Conservation (phyloP, 306 rosid species). For the Prinsepia uniflora region DNA sequence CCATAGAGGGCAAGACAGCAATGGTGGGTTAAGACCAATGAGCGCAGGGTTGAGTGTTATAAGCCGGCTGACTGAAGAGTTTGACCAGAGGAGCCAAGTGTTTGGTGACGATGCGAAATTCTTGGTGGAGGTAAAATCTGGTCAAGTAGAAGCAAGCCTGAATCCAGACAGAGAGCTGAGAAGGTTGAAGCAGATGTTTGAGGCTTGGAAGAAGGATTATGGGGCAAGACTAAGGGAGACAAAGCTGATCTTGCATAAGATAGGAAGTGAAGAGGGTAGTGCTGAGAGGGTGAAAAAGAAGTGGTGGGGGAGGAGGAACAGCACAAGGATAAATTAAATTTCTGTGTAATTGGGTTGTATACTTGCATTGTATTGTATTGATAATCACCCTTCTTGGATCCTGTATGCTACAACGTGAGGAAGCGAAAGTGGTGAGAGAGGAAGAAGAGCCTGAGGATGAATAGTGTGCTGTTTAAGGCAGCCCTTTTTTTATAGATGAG, state of each 20-base stretch:
- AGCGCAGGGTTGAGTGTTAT: constrained; percentile 94
- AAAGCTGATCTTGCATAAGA: constrained; percentile 71
- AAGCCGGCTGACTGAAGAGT: constrained; percentile 91
- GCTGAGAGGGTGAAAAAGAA: constrained; percentile 68
- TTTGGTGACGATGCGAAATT: constrained; percentile 98
- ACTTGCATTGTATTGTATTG: not conserved
- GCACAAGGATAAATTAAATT: constrained; percentile 67
- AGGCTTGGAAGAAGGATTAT: constrained; percentile 96
- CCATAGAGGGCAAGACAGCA: constrained; percentile 69
- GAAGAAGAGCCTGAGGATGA: not conserved
- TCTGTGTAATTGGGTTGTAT: not conserved
- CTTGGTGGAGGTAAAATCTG: constrained; percentile 98
- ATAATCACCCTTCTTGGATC: constrained; percentile 1
- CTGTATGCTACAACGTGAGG: not conserved
- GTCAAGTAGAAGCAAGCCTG: constrained; percentile 90
- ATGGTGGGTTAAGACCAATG: constrained; percentile 88
- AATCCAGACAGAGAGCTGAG: constrained; percentile 89
- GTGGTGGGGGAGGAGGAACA: constrained; percentile 98
- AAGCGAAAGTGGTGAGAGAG: constrained; percentile 28
- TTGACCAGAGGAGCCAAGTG: constrained; percentile 97
- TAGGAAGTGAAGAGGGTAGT: constrained; percentile 75
- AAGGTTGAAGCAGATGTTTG: constrained; percentile 94
- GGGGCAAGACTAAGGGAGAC: constrained; percentile 82
- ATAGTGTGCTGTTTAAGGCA: constrained; percentile 38
- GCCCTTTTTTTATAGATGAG: constrained; percentile 27